Evolutionary conservation across 768 basidiomycete species (phyloP), one percentile per base, ranked within the genome.

Genomic region (Fistulinella prunicolor): DNA sequence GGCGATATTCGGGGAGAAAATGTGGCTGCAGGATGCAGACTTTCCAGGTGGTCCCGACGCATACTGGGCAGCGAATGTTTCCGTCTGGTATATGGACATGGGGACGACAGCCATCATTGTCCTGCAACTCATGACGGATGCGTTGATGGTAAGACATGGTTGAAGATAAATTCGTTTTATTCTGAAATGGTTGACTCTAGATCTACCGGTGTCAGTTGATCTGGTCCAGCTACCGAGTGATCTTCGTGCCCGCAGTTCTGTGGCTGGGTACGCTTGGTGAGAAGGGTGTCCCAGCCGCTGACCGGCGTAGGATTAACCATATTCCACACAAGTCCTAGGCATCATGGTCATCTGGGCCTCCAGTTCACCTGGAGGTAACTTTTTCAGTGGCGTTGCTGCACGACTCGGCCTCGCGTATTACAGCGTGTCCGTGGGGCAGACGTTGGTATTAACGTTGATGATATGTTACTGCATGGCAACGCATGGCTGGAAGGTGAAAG

Each of bases 141-240:
- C 55, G 1, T 44, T 74, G 37, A 60, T 76, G 53, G 75, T 76
- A 43, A 38, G 69, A 50, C 10, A 22, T 20, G 14, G 5, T 9
- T 3, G 6, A 17, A 22, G 19, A 41, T 3, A 37, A n/a, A 28
- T 28, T 28, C 6, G n/a, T 6, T 22, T 26, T 21, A 0, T 37
- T n/a, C 50, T 57, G 26, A 60, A 14, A 21, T 40, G 32, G 9
- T 16, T n/a, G 24, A 10, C 30, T 12, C 21, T 37, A 75, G 74
- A 60, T 75, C 26, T 65, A 71, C 45, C 70, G 72, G n/a, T 70
- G 68, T 48, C 68, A 50, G 29, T 55, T 69, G 23, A 54, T 75
- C 16, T 73, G 69, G 61, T 21, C 45, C 21, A 52, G 42, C 40
- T 36, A 43, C 37, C 46, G 49, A 20, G 42, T 61, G 1, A 30